Evolutionary conservation across 2,329 filamentous ascomycete genomes (phyloP), one percentile per base, ranked within the genome.

Genomic region (Aspergillus sojae): DNA sequence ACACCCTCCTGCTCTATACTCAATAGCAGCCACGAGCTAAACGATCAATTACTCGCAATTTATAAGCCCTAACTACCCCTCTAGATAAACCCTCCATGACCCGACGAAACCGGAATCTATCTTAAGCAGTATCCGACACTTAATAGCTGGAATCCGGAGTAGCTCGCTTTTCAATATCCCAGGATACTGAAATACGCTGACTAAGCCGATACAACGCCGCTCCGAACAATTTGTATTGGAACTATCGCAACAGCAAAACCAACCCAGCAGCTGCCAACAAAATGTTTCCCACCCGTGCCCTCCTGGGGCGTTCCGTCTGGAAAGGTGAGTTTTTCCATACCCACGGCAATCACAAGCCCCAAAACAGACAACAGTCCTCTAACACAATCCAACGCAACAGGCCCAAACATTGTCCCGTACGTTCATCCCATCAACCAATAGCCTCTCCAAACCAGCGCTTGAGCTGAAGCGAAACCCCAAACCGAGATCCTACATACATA

Each of bases 281-380:
- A 70, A 93, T 93, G 91, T 85, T 89, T 77, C 85, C 89, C 67
- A 92, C 91, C 71, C 83, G 88, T 74, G 83, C 82, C 72, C 84
- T 92, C 21, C 76, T 91, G 43, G 89, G 88, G 81, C 89, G 92
- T 71, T 95, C 92, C 57, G 89, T 94, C 74, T 96, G 92, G 92
- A 96, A 96, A 85, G 92, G 92, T 93, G 79, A 69, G 80, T 63
- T 32, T 41, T 4, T 12, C 0, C 16, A 32, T 12, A 11, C 4
- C 9, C 9, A 52, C 2, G 2, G 16, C 11, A 4, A n/a, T 12
- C 10, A 32, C 26, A 30, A 12, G 5, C n/a, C 10, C 16, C 23
- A 62, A 11, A 43, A 26, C 23, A 28, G 11, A 26, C 5, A 7
- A 19, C 12, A 21, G 54, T 26, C 34, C 55, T 41, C 56, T 28